These are phyloP conservation scores for Debaryomycetaceae sp. DNA, from an alignment of 1,139 yeast genomes.

Conservation along the genomic window DNA sequence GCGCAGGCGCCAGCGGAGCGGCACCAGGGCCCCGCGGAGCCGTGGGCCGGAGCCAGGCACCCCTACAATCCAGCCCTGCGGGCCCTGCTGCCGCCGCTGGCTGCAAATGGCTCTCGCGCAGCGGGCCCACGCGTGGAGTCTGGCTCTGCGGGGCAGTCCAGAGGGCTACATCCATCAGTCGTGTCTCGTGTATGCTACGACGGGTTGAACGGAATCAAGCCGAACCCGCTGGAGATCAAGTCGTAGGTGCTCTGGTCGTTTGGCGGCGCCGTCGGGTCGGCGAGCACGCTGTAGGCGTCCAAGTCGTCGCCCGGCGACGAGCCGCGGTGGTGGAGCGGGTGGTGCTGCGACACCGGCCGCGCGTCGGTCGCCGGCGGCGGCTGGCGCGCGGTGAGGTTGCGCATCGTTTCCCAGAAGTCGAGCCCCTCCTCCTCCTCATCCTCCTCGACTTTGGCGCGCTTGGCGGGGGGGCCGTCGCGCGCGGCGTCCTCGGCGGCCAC, in stretches of 20 bases:
- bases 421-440: slow-evolving; percentile 39
- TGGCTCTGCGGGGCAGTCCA: no score
- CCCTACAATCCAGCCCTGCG: no score
- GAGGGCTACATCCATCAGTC: no score
- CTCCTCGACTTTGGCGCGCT: slow-evolving; percentile 5
- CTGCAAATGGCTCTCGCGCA: no score
- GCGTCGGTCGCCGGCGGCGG: slow-evolving; percentile 10
- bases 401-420: slow-evolving; percentile 70
- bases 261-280: slow-evolving; percentile 24
- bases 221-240: slow-evolving; percentile 23
- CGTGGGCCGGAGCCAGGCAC: no score
- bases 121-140: no score
- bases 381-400: slow-evolving; percentile 34
- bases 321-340: slow-evolving; percentile 8
- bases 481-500: slow-evolving; percentile 24
- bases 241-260: slow-evolving; percentile 14
- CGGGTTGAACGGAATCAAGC: slow-evolving; percentile 35
- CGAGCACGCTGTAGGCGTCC: slow-evolving; percentile 33
- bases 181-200: no score
- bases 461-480: slow-evolving; percentile 5
- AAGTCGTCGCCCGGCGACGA: slow-evolving; percentile 18
- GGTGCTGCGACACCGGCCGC: slow-evolving; percentile 9
- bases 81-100: no score
- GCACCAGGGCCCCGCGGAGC: no score
- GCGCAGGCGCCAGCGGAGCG: no score